These are phyloP conservation scores for Ceratocystiopsis minuta DNA, from an alignment of 2,329 filamentous ascomycete species.

Conservation along the genomic window DNA sequence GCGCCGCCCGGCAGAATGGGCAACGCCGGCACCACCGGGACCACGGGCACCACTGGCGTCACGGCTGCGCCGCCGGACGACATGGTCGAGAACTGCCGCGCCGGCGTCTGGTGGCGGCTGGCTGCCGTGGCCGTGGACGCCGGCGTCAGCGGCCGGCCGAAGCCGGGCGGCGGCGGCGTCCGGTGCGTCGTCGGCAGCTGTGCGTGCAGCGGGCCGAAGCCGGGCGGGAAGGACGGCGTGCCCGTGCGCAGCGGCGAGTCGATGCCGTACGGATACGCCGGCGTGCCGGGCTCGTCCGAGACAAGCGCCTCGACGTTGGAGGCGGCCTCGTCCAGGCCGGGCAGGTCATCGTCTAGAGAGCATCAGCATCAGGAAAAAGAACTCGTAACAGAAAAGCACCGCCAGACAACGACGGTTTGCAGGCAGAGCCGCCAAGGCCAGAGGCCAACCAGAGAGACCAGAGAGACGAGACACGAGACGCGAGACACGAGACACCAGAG, in stretches of 20 bases:
- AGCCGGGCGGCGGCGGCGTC: slow-evolving; percentile 15
- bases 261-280: slow-evolving; percentile 4
- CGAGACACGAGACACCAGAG: neutral
- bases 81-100: neutral
- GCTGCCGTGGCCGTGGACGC: neutral
- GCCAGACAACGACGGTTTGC: neutral
- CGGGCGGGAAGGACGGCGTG: slow-evolving; percentile 23
- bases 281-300: slow-evolving; percentile 29
- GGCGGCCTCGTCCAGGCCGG: slow-evolving; percentile 40
- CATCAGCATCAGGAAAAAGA: neutral
- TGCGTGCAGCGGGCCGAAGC: slow-evolving; percentile 17
- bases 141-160: slow-evolving; percentile 6
- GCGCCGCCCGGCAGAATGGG: no score
- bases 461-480: neutral
- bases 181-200: slow-evolving; percentile 2
- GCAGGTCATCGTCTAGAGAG: slow-evolving; percentile 42
- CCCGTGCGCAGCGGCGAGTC: slow-evolving; percentile 15
- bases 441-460: slow-evolving; percentile 2
- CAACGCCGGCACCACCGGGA: no score
- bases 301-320: slow-evolving; percentile 52
- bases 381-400: slow-evolving; percentile 8
- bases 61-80: neutral
- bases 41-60: no score
- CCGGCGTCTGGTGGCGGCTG: no score
- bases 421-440: slow-evolving; percentile 9